These are phyloP conservation scores for Verruconis gallopava DNA, from an alignment of 2,329 filamentous ascomycete species.

Conservation along the genomic window DNA sequence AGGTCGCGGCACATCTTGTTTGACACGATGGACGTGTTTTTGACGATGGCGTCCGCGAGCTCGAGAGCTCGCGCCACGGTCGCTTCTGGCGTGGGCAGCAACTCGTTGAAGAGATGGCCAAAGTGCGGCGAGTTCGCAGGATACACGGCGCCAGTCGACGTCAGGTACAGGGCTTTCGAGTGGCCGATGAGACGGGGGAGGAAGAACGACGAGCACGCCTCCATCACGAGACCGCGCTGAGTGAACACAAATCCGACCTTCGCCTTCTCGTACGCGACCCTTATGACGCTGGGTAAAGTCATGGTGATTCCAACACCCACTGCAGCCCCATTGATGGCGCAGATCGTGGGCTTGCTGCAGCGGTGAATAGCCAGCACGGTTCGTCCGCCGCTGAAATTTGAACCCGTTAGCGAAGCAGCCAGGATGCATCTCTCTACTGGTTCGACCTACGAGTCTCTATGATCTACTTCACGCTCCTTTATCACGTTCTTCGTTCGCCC, in stretches of 20 bases:
- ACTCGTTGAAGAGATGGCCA: slow-evolving; percentile 52
- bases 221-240: slow-evolving; percentile 56
- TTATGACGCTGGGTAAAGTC: slow-evolving; percentile 44
- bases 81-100: slow-evolving; percentile 42
- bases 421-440: too few relatives aligned
- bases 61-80: slow-evolving; percentile 53
- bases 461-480: neutral
- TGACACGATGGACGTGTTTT: slow-evolving; percentile 27
- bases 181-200: slow-evolving; percentile 56
- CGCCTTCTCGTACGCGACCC: slow-evolving; percentile 40
- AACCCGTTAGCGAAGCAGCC: too few relatives aligned
- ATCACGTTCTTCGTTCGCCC: neutral
- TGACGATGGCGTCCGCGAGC: slow-evolving; percentile 53
- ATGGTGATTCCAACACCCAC: slow-evolving; percentile 50
- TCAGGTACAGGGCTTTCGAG: slow-evolving; percentile 49
- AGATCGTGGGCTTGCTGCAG: slow-evolving; percentile 41
- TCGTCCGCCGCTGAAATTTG: neutral
- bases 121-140: slow-evolving; percentile 36
- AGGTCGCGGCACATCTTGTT: slow-evolving; percentile 51
- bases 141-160: slow-evolving; percentile 54
- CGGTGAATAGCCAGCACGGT: neutral
- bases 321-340: slow-evolving; percentile 41
- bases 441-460: slow-evolving; percentile 1
- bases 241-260: slow-evolving; percentile 66
- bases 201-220: slow-evolving; percentile 60